phyloP scores from a whole-genome alignment of 2,329 filamentous ascomycete species.

The Trichoderma sp. region DNA sequence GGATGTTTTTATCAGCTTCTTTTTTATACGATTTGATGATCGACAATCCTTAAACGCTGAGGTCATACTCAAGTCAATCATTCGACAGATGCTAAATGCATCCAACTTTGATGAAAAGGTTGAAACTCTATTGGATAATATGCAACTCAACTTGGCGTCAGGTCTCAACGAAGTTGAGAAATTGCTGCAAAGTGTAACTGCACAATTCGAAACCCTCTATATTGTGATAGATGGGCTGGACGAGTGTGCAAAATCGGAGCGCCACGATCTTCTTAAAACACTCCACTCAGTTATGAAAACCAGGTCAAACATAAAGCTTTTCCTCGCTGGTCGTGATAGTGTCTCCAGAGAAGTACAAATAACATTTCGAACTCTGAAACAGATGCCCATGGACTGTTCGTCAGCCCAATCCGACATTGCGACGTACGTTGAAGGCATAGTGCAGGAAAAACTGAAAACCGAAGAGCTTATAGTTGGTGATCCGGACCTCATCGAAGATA shows the following conservation, averaged over 20 bases:
- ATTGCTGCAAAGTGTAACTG: background rate
- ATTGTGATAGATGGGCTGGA: constrained; percentile 40
- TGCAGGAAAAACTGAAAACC: constrained; percentile 14
- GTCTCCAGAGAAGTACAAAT: constrained; percentile 24
- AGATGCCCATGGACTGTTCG: constrained; percentile 12
- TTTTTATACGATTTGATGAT: constrained; percentile 23
- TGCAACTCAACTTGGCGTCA: background rate
- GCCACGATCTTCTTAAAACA: background rate
- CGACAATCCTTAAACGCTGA: constrained; percentile 22
- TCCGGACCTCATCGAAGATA: constrained; percentile 27
- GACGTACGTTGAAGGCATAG: constrained; percentile 19
- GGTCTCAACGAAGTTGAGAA: background rate
- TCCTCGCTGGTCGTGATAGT: constrained; percentile 34
- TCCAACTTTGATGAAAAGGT: background rate
- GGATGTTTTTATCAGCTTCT: constrained; percentile 20
- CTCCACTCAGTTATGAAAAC: background rate
- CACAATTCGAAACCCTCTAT: constrained; percentile 14
- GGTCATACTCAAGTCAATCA: constrained; percentile 25
- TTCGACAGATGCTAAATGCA: constrained; percentile 17
- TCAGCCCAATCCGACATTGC: constrained; percentile 10
- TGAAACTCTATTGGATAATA: background rate
- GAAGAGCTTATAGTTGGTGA: constrained; percentile 27
- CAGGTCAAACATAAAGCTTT: constrained; percentile 26
- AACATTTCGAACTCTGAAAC: background rate
- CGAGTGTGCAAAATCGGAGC: constrained; percentile 33